Percentiles rank a stretch among this genome's conserved stretches.
These are phyloP conservation scores for Trichosporon coremiiforme DNA, from an alignment of 1,284 basidiomycete species.

Conservation along the genomic window DNA sequence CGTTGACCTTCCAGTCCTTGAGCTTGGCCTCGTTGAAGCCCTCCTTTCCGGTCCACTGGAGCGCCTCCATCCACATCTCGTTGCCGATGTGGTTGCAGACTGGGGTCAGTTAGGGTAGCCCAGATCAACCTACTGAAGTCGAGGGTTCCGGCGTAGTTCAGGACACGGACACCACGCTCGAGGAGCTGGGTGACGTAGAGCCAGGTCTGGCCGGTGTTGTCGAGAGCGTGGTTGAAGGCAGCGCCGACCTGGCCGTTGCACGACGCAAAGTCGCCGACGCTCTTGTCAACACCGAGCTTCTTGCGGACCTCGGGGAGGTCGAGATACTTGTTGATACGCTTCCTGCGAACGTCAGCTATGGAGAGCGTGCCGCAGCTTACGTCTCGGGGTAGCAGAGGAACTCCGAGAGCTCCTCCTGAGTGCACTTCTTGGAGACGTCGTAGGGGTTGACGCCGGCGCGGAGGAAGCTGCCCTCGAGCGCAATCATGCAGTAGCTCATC, in stretches of 20 bases:
- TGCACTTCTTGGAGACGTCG: constrained; percentile 66
- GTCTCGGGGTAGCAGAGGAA: constrained; percentile 58
- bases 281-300: constrained; percentile 65
- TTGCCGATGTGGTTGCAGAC: constrained; percentile 72
- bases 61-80: constrained; percentile 64
- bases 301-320: constrained; percentile 62
- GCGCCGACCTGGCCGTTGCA: constrained; percentile 59
- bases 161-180: constrained; percentile 69
- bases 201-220: constrained; percentile 52
- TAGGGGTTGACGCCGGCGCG: constrained; percentile 59
- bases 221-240: constrained; percentile 43
- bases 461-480: constrained; percentile 52
- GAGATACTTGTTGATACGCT: constrained; percentile 61
- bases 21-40: constrained; percentile 58
- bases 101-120: background rate
- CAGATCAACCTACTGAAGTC: constrained; percentile 60
- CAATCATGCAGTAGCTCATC: constrained; percentile 62
- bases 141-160: constrained; percentile 65
- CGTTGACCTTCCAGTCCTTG: constrained; percentile 60
- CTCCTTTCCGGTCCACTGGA: constrained; percentile 67
- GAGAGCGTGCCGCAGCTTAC: constrained; percentile 30
- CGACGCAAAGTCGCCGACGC: constrained; percentile 60
- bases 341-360: constrained; percentile 29
- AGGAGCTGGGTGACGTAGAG: constrained; percentile 70
- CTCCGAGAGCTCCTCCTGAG: constrained; percentile 54